phyloP scores from a whole-genome alignment of 2,329 filamentous ascomycete genomes.

The Fusarium devonianum region DNA sequence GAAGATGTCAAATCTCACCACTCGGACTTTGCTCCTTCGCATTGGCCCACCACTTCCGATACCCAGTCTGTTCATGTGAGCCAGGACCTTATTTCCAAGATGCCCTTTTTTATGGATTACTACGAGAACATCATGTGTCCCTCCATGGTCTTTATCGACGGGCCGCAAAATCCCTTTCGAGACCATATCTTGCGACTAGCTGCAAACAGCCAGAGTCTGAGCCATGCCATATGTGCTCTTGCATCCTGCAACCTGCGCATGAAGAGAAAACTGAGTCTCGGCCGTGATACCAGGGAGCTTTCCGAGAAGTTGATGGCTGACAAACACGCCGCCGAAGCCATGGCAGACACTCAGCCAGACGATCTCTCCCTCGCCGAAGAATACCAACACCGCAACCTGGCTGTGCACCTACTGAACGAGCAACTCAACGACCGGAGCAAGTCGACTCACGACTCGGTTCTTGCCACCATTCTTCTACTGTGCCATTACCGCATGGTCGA shows the following conservation, averaged over 20 bases:
- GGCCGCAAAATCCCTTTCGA: constrained; percentile 83
- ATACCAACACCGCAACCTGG: constrained; percentile 80
- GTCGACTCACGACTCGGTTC: constrained; percentile 83
- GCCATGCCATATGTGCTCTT: constrained; percentile 89
- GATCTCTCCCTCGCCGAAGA: constrained; percentile 79
- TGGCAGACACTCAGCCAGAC: constrained; percentile 58
- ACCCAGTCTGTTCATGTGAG: constrained; percentile 59
- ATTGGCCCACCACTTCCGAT: constrained; percentile 57
- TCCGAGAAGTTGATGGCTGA: constrained; percentile 57
- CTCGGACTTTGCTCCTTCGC: constrained; percentile 54
- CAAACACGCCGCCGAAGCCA: constrained; percentile 54
- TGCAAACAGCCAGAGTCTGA: constrained; percentile 79
- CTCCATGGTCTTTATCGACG: constrained; percentile 90
- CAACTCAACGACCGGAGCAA: constrained; percentile 79
- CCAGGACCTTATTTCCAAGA: constrained; percentile 74
- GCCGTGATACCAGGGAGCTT: constrained; percentile 62
- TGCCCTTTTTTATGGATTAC: constrained; percentile 91
- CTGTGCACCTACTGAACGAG: constrained; percentile 82
- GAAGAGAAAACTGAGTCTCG: constrained; percentile 72
- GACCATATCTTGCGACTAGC: constrained; percentile 83
- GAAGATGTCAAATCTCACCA: constrained; percentile 56
- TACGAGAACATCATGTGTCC: constrained; percentile 93
- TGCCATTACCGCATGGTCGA: constrained; percentile 95
- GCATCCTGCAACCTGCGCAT: constrained; percentile 90
- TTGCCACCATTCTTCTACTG: constrained; percentile 85